Evolutionary conservation across 441 rosid species (phyloP), one percentile per base, ranked within the genome.

Genomic region (Isatis lusitanica): DNA sequence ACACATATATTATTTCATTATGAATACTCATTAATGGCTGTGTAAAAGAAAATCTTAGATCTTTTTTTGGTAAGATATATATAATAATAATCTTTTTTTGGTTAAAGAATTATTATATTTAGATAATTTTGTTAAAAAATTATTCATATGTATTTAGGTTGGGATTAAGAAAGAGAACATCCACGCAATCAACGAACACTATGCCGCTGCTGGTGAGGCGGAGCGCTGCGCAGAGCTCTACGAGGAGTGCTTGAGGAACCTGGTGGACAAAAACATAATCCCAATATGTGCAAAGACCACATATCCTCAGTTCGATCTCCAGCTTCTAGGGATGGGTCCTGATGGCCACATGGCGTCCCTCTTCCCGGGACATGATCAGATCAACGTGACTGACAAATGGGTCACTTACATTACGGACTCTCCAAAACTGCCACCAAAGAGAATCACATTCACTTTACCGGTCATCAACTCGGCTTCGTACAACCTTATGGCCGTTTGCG

Each of bases 281-380:
- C 72, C 63, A 18, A 47, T 63, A 56, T 85, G 86, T 12, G 6
- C 82, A 13, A 31, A 65, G 0, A 84, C 65, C 16, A 85, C 84
- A 44, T 75, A 86, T 51, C 94, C 97, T 0, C 89, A 82, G 68
- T 92, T 92, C 38, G 96, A 92, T 81, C 85, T 85, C 56, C 80
- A 83, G 82, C 94, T 90, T 73, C 75, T 88, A 2, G 97, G 96
- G 39, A 86, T 87, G 89, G 97, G 94, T 3, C 88, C 91, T 0
- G 97, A 90, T 78, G 94, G 96, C 36, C 97, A 92, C 10, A 85
- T 88, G 56, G 96, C 97, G 11, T 92, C 96, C 17, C 80, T 88
- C 5, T 92, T 92, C 75, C 96, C 89, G 0, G 83, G 90, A 43
- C 92, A 87, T 68, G 84, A 83, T 4, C 87, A 88, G 28, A 38